A percentile compares a stretch with the other conserved stretches of the same genome.
Conservation (phyloP, 495 filamentous ascomycete species). For the Aspergillus hancockii region DNA sequence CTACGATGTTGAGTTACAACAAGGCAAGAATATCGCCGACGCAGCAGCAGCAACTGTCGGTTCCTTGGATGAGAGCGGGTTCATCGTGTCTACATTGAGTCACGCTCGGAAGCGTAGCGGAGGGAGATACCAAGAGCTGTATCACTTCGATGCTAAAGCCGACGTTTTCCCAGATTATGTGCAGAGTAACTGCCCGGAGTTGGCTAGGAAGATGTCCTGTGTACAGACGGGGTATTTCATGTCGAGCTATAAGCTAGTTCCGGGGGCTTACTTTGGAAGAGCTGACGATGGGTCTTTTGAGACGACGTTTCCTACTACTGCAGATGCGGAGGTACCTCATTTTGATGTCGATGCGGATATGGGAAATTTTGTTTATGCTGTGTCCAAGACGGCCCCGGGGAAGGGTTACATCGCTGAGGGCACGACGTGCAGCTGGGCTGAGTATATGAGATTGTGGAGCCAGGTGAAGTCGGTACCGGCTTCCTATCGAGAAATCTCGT, state of each 20-base stretch:
- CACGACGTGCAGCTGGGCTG: conserved; percentile 32
- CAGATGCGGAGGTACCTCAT: conserved; percentile 34
- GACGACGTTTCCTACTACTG: conserved; percentile 39
- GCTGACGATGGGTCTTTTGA: conserved; percentile 18
- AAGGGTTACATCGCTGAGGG: conserved; percentile 43
- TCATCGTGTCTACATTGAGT: conserved; percentile 39
- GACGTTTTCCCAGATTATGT: conserved; percentile 36
- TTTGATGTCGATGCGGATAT: conserved; percentile 39
- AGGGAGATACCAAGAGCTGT: conserved; percentile 35
- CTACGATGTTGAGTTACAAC: conserved; percentile 48
- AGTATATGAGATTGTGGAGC: conserved; percentile 36
- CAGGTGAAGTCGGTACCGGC: conserved; percentile 21
- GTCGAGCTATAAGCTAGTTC: conserved; percentile 39
- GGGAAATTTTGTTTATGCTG: conserved; percentile 45
- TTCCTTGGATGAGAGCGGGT: conserved; percentile 40
- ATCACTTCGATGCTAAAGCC: conserved; percentile 45
- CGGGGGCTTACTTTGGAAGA: conserved; percentile 34
- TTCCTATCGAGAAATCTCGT: conserved; percentile 33
- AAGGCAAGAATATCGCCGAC: conserved; percentile 53
- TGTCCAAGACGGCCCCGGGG: conserved; percentile 42
- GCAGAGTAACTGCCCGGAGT: conserved; percentile 14
- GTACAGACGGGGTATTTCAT: conserved; percentile 49
- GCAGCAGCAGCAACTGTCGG: conserved; percentile 40
- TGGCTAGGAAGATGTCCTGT: conserved; percentile 40
- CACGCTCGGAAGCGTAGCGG: conserved; percentile 31